Evolutionary conservation across 768 basidiomycete genomes (phyloP).

Genomic region (Lentinula raphanica): DNA sequence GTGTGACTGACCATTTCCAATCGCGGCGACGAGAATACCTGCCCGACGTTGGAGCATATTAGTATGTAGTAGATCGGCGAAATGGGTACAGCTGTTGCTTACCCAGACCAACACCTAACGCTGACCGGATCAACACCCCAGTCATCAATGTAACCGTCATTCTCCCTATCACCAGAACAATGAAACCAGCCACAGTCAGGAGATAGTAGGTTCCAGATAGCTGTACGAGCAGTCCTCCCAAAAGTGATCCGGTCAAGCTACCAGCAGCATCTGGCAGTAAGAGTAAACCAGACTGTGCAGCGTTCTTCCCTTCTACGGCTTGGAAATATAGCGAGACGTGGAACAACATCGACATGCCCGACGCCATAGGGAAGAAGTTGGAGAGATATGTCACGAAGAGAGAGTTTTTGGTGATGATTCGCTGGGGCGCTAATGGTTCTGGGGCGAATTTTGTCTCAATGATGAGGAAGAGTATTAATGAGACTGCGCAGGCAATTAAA

Average conservation of each 20-base stretch:
- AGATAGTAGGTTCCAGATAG: constrained; percentile 26
- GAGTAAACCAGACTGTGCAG: constrained; percentile 22
- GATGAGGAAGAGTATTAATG: constrained; percentile 16
- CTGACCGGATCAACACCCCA: constrained; percentile 12
- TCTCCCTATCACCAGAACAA: constrained; percentile 17
- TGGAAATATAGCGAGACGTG: constrained; percentile 28
- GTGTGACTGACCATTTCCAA: constrained; percentile 14
- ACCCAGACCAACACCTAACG: background rate
- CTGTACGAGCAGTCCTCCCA: constrained; percentile 27
- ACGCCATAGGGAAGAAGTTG: constrained; percentile 26
- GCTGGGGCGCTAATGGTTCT: constrained; percentile 29
- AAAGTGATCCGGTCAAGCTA: constrained; percentile 24
- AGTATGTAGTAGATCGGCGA: background rate
- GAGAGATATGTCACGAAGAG: constrained; percentile 25
- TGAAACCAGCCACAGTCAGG: constrained; percentile 20
- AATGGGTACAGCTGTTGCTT: background rate
- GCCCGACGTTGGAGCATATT: background rate
- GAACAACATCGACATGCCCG: constrained; percentile 19
- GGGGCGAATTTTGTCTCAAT: constrained; percentile 23
- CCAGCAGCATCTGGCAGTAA: constrained; percentile 26
- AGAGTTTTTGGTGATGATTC: constrained; percentile 21
- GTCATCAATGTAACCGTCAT: constrained; percentile 17
- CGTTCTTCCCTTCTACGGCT: constrained; percentile 22
- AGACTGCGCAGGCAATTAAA: constrained; percentile 1
- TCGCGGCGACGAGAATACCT: background rate